Base-by-base conservation (phyloP, 257 asterid species). In the Asclepias syriaca region DNA sequence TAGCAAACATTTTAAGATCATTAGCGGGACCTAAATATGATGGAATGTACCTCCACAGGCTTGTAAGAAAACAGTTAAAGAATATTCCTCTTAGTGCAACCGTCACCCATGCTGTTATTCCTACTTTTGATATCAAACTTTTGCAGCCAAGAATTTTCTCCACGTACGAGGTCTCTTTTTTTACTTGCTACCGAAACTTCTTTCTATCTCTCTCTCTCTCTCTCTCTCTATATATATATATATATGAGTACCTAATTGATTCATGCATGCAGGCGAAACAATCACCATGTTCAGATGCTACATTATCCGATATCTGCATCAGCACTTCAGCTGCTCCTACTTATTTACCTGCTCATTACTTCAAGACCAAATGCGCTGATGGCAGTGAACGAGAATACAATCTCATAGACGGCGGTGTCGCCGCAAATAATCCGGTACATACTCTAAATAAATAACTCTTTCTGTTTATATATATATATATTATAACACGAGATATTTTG, bases 301-400 rank as follows among this genome's bases (percentile, higher is more conserved):
- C 78, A 34, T 76, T 89, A 49, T 75, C 89, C 0, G 96, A 89
- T 75, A 84, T 87, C 32, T 87, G 92, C 81, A 85, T 87, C 0
- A 75, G 93, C 3, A 84, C 96, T 6, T 89, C 88, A 0, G 93
- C 93, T 11, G 90, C 96, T 64, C 96, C 96, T 0, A 85, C 89
- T 1, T 84, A 78, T 60, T 77, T 87, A 4, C 92, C 96, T 11
- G 92, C 90, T 46, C 87, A 89, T 63, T 68, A 74, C 3, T 89
- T 89, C 73, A 65, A 19, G 5, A 77, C 73, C 12, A 32, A 37
- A 29, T 84, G 87, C 15, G 65, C 59, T 0, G 15, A 74, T 1
- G 91, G 87, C 8, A 69, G 67, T 1, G 10, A 5, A 11, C 63
- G 70, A 2, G 93, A 87, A 34, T 87, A 67, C 66, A 78, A 89